Evolutionary conservation across 768 basidiomycete species (phyloP), one percentile per base, ranked within the genome.

Genomic region (Russula foetens): DNA sequence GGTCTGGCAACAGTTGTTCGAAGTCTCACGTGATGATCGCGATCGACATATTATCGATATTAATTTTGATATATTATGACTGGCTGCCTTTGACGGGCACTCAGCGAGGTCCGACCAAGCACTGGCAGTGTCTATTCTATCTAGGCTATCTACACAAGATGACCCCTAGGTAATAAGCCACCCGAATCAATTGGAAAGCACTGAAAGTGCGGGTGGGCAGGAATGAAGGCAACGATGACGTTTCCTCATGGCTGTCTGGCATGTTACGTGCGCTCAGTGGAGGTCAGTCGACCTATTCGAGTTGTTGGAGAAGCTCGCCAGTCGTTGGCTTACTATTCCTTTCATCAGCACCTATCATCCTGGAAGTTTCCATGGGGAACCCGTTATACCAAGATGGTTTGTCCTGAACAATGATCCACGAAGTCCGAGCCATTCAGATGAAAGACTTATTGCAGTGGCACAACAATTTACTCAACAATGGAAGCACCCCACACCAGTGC

Each of bases 401-500:
- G 55, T 46, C 38, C 24, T 33, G 8, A 29, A 21, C 14, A 4
- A 24, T 23, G 7, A 19, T 14, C 12, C 38, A 21, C 26, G 33
- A 21, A 15, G n/a, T n/a, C 63, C n/a, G n/a, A 12, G 61, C 46
- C 46, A 29, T 33, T 29, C 14, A n/a, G 39, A 28, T 33, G 12
- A 5, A 19, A 46, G 19, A 31, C 24, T 26, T 41, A 43, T 17
- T 21, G 12, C 53, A 70, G 69, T 70, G 24, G 49, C 49, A 31
- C 50, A 53, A 17, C 68, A 64, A 47, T 70, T 70, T 58, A 41
- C 14, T 21, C 28, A 41, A 2, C 38, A 64, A 47, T 69, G 69
- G 69, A 47, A 45, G 46, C 69, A 70, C 26, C 49, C 59, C 14
- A 65, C 63, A 15, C 48, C n/a, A 33, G 41, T 41, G 11, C 66